Evolutionary conservation across 1,139 yeast species (phyloP).

Genomic region (Suhomyces chickasaworum): DNA sequence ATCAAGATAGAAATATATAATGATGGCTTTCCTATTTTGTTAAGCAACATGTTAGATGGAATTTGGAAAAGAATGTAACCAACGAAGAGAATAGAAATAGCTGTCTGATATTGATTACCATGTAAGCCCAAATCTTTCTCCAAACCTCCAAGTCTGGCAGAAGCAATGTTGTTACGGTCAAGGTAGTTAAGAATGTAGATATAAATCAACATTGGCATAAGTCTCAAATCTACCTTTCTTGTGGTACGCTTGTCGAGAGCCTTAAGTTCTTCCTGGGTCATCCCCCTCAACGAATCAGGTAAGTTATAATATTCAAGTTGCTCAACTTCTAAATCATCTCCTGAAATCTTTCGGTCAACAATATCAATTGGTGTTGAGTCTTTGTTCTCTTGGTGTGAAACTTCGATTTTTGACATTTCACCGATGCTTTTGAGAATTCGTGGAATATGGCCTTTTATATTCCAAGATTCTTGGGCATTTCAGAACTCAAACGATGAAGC

Average conservation of each 20-base stretch:
- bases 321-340: slow-evolving; percentile 7
- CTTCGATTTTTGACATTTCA: slow-evolving; percentile 1
- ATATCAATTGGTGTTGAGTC: slow-evolving; percentile 4
- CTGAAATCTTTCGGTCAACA: slow-evolving; percentile 3
- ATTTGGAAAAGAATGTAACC: slow-evolving; percentile 64
- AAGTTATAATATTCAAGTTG: slow-evolving; percentile 14
- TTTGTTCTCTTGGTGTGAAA: slow-evolving; percentile 4
- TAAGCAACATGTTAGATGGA: slow-evolving; percentile 53
- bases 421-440: background rate
- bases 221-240: slow-evolving; percentile 52
- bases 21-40: slow-evolving; percentile 54
- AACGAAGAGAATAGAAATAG: slow-evolving; percentile 58
- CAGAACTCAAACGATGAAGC: background rate
- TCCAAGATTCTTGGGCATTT: background rate
- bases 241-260: slow-evolving; percentile 42
- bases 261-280: slow-evolving; percentile 39
- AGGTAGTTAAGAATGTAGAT: slow-evolving; percentile 56
- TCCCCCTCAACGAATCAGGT: slow-evolving; percentile 38
- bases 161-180: slow-evolving; percentile 63
- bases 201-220: slow-evolving; percentile 57
- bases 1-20: slow-evolving; percentile 51
- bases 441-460: background rate
- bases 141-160: slow-evolving; percentile 61
- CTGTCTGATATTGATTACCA: slow-evolving; percentile 56
- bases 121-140: slow-evolving; percentile 51